Conservation (phyloP, 345 rosid genomes). For the Excoecaria agallocha region DNA sequence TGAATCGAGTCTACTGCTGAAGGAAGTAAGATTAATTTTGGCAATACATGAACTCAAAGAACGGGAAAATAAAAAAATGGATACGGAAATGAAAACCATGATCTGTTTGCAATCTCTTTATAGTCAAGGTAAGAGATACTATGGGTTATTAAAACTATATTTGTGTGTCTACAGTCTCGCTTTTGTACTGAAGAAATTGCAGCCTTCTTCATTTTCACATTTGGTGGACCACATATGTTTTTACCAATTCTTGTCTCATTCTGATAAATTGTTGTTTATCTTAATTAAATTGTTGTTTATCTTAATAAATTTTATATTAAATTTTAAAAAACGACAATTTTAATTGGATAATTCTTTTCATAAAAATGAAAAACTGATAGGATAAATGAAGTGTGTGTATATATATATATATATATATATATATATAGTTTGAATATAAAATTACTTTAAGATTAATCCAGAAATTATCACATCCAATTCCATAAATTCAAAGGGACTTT, state of each 20-base stretch:
- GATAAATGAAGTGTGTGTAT: too few species aligned
- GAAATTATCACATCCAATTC: too few species aligned
- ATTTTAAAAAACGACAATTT: too few species aligned
- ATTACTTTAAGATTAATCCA: too few species aligned
- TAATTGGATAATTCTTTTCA: too few species aligned
- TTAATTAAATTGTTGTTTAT: too few species aligned
- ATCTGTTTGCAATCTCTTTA: too few species aligned
- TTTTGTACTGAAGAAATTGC: slow-evolving; percentile 14
- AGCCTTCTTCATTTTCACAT: slow-evolving; percentile 9
- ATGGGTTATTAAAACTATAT: neutral
- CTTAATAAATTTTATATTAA: too few species aligned
- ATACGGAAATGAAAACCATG: slow-evolving; percentile 1
- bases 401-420: too few species aligned
- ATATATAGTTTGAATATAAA: too few species aligned
- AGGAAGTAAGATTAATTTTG: neutral
- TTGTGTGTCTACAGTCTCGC: neutral
- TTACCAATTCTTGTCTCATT: neutral
- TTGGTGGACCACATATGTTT: slow-evolving; percentile 16
- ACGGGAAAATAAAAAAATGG: neutral
- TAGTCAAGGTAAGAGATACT: slow-evolving; percentile 10
- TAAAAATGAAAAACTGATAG: too few species aligned
- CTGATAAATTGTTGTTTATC: neutral
- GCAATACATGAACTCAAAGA: neutral
- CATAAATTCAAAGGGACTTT: too few species aligned
- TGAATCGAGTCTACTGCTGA: neutral